phyloP scores from a whole-genome alignment of 306 rosid genomes.

The Quercus bicolor region DNA sequence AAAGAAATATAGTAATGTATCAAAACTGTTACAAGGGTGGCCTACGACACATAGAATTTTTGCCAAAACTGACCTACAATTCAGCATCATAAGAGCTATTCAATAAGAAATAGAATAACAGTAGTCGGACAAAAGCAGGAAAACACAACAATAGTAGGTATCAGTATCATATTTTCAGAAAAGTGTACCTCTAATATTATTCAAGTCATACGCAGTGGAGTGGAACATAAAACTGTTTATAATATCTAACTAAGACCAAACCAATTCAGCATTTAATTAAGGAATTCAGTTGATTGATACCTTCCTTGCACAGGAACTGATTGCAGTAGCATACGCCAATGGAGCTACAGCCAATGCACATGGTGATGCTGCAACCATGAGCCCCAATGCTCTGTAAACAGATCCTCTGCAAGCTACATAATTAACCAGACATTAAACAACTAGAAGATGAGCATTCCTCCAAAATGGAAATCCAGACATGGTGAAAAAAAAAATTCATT shows the following conservation, averaged over 20 bases:
- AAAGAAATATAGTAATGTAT: constrained; percentile 11
- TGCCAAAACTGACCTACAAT: background rate
- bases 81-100: background rate
- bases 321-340: constrained; percentile 91
- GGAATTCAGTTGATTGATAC: constrained; percentile 30
- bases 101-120: background rate
- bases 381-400: constrained; percentile 88
- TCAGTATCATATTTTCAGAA: background rate
- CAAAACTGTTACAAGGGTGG: constrained; percentile 17
- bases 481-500: background rate
- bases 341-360: constrained; percentile 99
- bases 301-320: constrained; percentile 91
- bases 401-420: constrained; percentile 93
- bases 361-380: constrained; percentile 99
- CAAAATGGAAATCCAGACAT: background rate
- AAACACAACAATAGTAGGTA: background rate
- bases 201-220: background rate
- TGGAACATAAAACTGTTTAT: background rate
- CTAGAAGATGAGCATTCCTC: constrained; percentile 13
- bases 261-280: background rate
- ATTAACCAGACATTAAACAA: constrained; percentile 33
- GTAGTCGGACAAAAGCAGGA: background rate
- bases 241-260: constrained; percentile 1
- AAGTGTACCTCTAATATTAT: background rate
- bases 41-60: background rate